Conservation (phyloP, 192 early-diverging fungal species). For the Coemansia interrupta region DNA sequence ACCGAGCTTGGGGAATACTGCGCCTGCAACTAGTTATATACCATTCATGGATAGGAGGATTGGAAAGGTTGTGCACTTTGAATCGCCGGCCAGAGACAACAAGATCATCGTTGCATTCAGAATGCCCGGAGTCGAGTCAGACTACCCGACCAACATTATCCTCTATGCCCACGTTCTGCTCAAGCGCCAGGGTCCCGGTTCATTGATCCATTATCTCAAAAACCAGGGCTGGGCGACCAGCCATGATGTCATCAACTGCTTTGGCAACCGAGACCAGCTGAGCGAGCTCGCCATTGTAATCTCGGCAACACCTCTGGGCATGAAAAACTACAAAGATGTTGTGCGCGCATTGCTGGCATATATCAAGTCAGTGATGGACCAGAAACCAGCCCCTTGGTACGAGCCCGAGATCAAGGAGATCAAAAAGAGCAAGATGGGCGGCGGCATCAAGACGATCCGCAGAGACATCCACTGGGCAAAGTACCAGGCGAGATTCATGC, state of each 20-base stretch:
- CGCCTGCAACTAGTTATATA: too few relatives aligned
- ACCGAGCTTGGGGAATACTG: too few relatives aligned
- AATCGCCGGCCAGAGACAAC: too few relatives aligned
- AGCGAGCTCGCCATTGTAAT: background rate
- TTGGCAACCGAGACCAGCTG: background rate
- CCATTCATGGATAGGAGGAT: too few relatives aligned
- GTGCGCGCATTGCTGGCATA: background rate
- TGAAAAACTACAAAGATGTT: background rate
- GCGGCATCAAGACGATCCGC: too few relatives aligned
- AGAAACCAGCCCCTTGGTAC: background rate
- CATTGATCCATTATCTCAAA: background rate
- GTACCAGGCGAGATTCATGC: too few relatives aligned
- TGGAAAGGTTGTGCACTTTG: too few relatives aligned
- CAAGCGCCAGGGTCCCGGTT: background rate
- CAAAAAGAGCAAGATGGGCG: too few relatives aligned
- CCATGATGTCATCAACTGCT: background rate
- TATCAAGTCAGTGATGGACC: background rate
- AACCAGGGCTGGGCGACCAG: background rate
- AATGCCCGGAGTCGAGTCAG: too few relatives aligned
- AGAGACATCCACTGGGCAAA: too few relatives aligned
- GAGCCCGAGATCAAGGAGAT: background rate
- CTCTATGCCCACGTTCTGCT: background rate
- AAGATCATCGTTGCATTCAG: too few relatives aligned
- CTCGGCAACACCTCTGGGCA: background rate
- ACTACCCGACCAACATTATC: background rate